Evolutionary conservation across 2,329 filamentous ascomycete genomes (phyloP).

Genomic region (Fusarium virguliforme): DNA sequence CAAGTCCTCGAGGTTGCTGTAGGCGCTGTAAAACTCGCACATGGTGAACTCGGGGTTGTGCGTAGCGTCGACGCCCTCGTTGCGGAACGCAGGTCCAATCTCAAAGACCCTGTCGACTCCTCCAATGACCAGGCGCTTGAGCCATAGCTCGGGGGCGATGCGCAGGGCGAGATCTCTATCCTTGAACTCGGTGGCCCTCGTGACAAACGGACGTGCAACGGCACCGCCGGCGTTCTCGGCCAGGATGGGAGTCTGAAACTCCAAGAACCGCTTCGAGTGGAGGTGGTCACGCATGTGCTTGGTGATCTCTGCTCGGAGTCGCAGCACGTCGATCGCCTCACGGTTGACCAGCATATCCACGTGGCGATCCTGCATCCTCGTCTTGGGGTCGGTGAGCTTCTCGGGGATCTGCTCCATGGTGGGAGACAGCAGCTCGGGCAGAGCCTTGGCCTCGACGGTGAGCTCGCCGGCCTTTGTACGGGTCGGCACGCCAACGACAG

Average conservation of each 20-base stretch:
- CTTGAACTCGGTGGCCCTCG: conserved; percentile 81
- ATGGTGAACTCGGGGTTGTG: conserved; percentile 99
- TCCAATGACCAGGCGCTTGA: conserved; percentile 92
- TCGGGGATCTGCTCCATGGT: conserved; percentile 85
- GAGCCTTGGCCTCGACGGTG: conserved; percentile 76
- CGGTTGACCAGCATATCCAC: conserved; percentile 87
- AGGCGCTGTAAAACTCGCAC: conserved; percentile 96
- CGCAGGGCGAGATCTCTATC: conserved; percentile 82
- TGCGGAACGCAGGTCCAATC: conserved; percentile 92
- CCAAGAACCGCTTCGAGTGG: conserved; percentile 80
- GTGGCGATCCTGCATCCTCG: conserved; percentile 83
- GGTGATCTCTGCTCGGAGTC: conserved; percentile 82
- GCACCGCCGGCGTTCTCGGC: conserved; percentile 89
- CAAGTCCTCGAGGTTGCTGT: conserved; percentile 81
- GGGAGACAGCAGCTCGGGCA: conserved; percentile 83
- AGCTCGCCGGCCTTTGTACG: conserved; percentile 82
- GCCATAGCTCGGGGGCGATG: conserved; percentile 94
- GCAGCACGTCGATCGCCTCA: conserved; percentile 77
- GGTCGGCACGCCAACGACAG: conserved; percentile 79
- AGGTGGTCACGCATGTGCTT: conserved; percentile 83
- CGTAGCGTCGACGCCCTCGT: conserved; percentile 91
- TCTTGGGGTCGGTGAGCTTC: conserved; percentile 79
- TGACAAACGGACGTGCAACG: conserved; percentile 88
- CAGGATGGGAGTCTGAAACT: conserved; percentile 93
- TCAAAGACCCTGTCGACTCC: conserved; percentile 93